Base-by-base conservation (phyloP, 192 early-diverging fungal genomes). In the Dissophora globulifera region DNA sequence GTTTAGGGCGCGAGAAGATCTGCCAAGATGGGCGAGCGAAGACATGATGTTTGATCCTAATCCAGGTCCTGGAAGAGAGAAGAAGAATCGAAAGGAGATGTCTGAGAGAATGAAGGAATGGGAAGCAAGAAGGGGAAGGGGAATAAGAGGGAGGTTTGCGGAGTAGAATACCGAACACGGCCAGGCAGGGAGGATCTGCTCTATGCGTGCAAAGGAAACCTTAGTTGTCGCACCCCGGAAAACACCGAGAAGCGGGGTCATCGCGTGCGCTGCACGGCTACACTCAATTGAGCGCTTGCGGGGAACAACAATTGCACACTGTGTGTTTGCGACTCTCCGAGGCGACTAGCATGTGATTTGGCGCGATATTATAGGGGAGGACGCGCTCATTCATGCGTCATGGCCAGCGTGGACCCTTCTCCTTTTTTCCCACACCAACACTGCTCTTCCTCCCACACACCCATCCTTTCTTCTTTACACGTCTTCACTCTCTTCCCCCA, bases 1-100 rank as follows among this genome's bases (percentile, higher is more conserved):
- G 47, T 62, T 64, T 43, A 75, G 50, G 16, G 57, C 70, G 53
- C 70, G 70, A 41, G 70, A 64, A 22, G 69, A 64, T 62, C 69
- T 61, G 35, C 57, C 53, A 42, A 71, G 42, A 20, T 58, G 52
- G 19, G 50, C 42, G 27, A 74, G 62, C 19, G 62, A 64, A 11
- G 70, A 75, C 69, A 74, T 74, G 10, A 53, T 75, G 62, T 38
- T 23, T n/a, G 62, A 45, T 41, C 35, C 30, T 52, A 50, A 30
- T 55, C 47, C 38, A 26, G 51, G 46, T 42, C 45, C 38, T 69
- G 43, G 11, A 10, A 25, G 55, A 15, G 26, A 31, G 55, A 46
- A 23, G 16, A 30, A 46, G 19, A 17, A 42, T n/a, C 16, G 58
- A n/a, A 19, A 15, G 8, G 55, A 22, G 55, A 57, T 38, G 35